Conservation (phyloP, 1,139 yeast species). For the Blastobotrys raffinosifermentans region DNA sequence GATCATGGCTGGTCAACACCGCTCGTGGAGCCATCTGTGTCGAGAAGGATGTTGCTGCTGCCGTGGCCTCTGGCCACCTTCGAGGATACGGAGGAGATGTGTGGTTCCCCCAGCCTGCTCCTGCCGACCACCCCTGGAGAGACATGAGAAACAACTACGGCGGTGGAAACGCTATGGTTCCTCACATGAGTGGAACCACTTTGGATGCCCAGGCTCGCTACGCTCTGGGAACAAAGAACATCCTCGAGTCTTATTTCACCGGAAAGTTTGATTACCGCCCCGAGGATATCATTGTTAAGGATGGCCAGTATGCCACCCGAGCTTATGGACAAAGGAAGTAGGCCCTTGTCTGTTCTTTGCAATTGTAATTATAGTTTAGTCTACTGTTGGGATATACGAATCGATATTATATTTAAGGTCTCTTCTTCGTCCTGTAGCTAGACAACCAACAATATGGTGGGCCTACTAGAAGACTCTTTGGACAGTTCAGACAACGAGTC, state of each 20-base stretch:
- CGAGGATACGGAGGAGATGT: conserved; percentile 84
- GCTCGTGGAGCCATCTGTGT: conserved; percentile 80
- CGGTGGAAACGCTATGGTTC: conserved; percentile 81
- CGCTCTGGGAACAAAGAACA: conserved; percentile 60
- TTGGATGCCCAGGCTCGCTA: conserved; percentile 76
- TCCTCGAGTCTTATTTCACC: conserved; percentile 57
- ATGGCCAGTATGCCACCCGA: conserved; percentile 69
- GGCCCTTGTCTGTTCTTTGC: too few relatives aligned
- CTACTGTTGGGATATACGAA: too few relatives aligned
- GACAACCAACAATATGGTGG: too few relatives aligned
- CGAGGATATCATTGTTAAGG: conserved; percentile 63
- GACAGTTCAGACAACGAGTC: too few relatives aligned
- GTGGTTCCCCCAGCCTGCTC: conserved; percentile 80
- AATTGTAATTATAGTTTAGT: too few relatives aligned
- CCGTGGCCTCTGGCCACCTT: conserved; percentile 60
- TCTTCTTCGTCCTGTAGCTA: too few relatives aligned
- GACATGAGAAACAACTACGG: conserved; percentile 57
- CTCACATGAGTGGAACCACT: conserved; percentile 75
- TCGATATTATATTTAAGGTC: too few relatives aligned
- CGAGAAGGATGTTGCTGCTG: conserved; percentile 70
- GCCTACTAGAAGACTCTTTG: too few relatives aligned
- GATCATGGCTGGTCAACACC: conserved; percentile 74
- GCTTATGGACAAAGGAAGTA: conserved; percentile 47
- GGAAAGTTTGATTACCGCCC: conserved; percentile 64
- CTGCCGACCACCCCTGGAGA: conserved; percentile 73